Evolutionary conservation across 2,329 filamentous ascomycete genomes (phyloP).

Genomic region (Fragosphaeria purpurea): DNA sequence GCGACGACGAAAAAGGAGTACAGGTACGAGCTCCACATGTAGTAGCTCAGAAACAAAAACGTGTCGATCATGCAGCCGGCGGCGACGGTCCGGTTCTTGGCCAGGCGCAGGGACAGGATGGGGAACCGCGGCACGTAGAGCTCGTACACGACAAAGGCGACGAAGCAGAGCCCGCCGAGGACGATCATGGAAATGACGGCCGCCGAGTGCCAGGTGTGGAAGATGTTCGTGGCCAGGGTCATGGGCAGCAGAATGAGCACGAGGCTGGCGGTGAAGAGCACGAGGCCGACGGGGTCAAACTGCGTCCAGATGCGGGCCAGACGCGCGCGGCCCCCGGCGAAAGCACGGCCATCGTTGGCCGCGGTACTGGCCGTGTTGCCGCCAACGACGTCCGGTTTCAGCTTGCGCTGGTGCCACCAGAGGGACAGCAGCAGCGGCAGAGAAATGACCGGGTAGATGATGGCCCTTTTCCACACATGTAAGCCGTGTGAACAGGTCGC

Average conservation of each 20-base stretch:
- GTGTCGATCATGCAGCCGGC: constrained; percentile 35
- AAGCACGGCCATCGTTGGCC: no score
- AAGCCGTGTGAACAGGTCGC: no score
- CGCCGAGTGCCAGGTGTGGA: constrained; percentile 38
- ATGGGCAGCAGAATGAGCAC: constrained; percentile 55
- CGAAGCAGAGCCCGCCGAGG: constrained; percentile 47
- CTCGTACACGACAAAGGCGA: constrained; percentile 42
- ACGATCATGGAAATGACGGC: constrained; percentile 51
- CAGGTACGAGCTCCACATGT: constrained; percentile 43
- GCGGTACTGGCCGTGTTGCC: no score
- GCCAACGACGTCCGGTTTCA: no score
- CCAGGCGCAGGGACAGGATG: constrained; percentile 42
- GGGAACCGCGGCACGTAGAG: constrained; percentile 43
- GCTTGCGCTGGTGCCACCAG: no score
- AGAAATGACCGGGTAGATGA: no score
- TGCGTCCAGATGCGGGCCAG: constrained; percentile 16
- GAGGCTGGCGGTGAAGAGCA: constrained; percentile 47
- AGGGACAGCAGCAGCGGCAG: no score
- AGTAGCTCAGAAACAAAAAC: constrained; percentile 38
- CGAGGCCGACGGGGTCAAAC: constrained; percentile 31
- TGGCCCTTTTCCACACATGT: no score
- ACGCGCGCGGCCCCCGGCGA: no score
- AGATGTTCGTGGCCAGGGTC: constrained; percentile 38
- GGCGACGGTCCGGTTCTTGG: constrained; percentile 40
- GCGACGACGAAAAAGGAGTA: constrained; percentile 46